These are phyloP conservation scores for Serendipita sp. DNA, from an alignment of 768 basidiomycete genomes.

Conservation along the genomic window DNA sequence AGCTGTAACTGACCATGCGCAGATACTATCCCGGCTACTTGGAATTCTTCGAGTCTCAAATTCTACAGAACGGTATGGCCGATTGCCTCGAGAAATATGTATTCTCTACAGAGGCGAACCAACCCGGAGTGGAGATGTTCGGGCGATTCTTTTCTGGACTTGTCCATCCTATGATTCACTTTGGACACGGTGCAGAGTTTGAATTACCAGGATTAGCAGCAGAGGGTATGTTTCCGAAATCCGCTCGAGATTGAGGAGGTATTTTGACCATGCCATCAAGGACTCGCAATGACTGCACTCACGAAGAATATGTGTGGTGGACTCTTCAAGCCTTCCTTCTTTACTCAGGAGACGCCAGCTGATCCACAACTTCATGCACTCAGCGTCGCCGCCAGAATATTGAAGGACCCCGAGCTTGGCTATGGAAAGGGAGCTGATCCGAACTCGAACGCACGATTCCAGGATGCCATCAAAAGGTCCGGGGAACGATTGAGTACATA, in stretches of 20 bases:
- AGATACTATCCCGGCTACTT: conserved; percentile 49
- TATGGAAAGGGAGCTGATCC: conserved; percentile 1
- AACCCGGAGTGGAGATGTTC: conserved; percentile 32
- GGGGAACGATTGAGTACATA: conserved; percentile 14
- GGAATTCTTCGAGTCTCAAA: conserved; percentile 32
- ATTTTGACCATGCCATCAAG: conserved; percentile 18
- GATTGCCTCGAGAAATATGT: conserved; percentile 43
- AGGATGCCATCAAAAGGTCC: conserved; percentile 9
- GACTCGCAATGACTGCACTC: conserved; percentile 40
- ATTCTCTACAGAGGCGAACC: conserved; percentile 34
- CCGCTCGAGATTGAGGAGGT: not conserved
- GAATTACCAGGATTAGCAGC: conserved; percentile 39
- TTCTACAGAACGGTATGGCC: conserved; percentile 29
- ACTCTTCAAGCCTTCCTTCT: not conserved
- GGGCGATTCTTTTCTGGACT: conserved; percentile 39
- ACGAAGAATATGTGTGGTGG: not conserved
- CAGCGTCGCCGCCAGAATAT: conserved; percentile 37
- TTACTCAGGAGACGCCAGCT: not conserved
- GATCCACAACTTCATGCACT: conserved; percentile 27
- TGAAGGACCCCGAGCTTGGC: conserved; percentile 26
- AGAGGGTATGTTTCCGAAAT: conserved; percentile 31
- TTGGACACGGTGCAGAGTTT: conserved; percentile 49
- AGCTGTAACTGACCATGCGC: conserved; percentile 2
- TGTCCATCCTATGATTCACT: conserved; percentile 50
- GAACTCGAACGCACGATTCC: conserved; percentile 6